Evolutionary conservation across 2,329 filamentous ascomycete genomes (phyloP).

Genomic region (Cryphonectria parasitica): DNA sequence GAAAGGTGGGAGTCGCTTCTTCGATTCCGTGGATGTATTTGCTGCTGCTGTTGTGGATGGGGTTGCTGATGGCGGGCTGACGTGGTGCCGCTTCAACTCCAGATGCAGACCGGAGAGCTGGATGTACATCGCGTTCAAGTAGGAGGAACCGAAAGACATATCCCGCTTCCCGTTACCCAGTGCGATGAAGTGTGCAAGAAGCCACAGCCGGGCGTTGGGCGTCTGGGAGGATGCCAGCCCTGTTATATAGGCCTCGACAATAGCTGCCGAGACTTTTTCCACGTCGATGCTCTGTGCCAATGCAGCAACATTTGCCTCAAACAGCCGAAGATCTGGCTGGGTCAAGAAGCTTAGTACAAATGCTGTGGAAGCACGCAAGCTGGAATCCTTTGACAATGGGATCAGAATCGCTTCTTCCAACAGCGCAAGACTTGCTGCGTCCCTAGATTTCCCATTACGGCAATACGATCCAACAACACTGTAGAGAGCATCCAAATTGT

Average conservation of each 20-base stretch:
- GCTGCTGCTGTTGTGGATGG: slow-evolving; percentile 34
- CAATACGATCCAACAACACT: slow-evolving; percentile 29
- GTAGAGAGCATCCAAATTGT: slow-evolving; percentile 32
- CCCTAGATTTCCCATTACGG: slow-evolving; percentile 19
- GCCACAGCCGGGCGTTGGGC: slow-evolving; percentile 59
- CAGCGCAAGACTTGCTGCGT: slow-evolving; percentile 21
- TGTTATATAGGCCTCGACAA: slow-evolving; percentile 43
- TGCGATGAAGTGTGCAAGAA: slow-evolving; percentile 69
- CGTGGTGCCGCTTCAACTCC: slow-evolving; percentile 54
- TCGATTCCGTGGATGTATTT: slow-evolving; percentile 33
- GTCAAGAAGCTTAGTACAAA: slow-evolving; percentile 47
- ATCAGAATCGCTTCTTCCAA: slow-evolving; percentile 30
- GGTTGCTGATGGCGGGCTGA: slow-evolving; percentile 40
- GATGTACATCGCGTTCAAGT: slow-evolving; percentile 57
- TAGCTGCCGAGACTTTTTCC: slow-evolving; percentile 46
- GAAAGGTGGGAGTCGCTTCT: slow-evolving; percentile 53
- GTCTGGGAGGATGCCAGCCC: slow-evolving; percentile 34
- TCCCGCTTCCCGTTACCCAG: slow-evolving; percentile 49
- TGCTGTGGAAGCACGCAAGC: slow-evolving; percentile 39
- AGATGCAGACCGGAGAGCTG: slow-evolving; percentile 56
- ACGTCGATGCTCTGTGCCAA: slow-evolving; percentile 46
- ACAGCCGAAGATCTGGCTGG: slow-evolving; percentile 41
- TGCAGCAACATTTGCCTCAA: slow-evolving; percentile 45
- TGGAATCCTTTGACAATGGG: slow-evolving; percentile 27
- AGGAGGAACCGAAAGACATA: slow-evolving; percentile 43